Conservation (phyloP, 1,284 basidiomycete species). For the Rhodofomes roseus region DNA sequence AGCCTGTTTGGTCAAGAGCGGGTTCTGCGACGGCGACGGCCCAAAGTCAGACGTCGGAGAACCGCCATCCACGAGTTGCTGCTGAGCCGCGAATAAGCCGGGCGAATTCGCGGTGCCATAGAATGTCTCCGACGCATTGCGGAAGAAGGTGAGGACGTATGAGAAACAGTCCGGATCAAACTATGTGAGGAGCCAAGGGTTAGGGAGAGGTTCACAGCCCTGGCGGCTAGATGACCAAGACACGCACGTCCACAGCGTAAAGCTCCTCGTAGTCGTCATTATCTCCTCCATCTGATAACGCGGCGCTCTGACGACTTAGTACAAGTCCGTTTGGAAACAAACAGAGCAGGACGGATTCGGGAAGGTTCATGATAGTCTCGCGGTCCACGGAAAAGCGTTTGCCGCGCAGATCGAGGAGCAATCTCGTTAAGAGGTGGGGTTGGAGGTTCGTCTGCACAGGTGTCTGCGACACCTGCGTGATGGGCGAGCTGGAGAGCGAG, state of each 20-base stretch:
- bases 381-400: conserved; percentile 93
- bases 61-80: conserved; percentile 63
- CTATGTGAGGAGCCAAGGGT: conserved; percentile 38
- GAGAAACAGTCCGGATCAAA: conserved; percentile 97
- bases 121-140: conserved; percentile 83
- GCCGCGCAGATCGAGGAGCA: conserved; percentile 91
- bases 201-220: conserved; percentile 5
- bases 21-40: conserved; percentile 74
- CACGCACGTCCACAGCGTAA: conserved; percentile 91
- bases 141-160: conserved; percentile 92
- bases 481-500: conserved; percentile 67
- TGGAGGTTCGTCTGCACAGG: conserved; percentile 71
- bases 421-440: conserved; percentile 79
- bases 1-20: conserved; percentile 92
- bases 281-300: conserved; percentile 67
- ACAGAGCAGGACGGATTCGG: conserved; percentile 94
- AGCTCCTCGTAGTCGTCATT: conserved; percentile 91
- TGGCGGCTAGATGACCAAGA: conserved; percentile 14
- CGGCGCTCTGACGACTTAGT: conserved; percentile 80
- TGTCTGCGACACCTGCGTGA: conserved; percentile 81
- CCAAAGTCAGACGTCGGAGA: conserved; percentile 61
- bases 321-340: conserved; percentile 98
- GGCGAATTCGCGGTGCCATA: conserved; percentile 81
- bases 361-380: conserved; percentile 97
- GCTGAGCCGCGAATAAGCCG: conserved; percentile 78